phyloP scores from a whole-genome alignment of 345 rosid genomes.

The Lepidium africanum region DNA sequence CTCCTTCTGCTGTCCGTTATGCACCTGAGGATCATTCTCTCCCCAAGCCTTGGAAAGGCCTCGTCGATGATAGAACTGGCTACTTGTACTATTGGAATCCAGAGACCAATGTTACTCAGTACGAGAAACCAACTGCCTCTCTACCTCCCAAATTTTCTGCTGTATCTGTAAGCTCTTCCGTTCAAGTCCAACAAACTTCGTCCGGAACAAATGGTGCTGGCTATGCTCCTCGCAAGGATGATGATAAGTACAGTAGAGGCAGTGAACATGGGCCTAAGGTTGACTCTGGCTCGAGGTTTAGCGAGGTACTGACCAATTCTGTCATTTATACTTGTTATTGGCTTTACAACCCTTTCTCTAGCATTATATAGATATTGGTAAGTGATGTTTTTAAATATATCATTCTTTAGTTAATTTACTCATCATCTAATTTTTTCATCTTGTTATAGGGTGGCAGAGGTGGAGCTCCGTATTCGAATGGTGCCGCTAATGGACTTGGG shows the following conservation, averaged over 20 bases:
- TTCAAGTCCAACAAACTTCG: conserved; percentile 50
- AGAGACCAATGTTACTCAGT: conserved; percentile 89
- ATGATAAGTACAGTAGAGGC: conserved; percentile 40
- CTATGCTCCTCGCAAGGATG: conserved; percentile 41
- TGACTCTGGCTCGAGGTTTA: conserved; percentile 35
- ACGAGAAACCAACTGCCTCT: conserved; percentile 53
- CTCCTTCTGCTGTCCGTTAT: conserved; percentile 49
- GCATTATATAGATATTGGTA: neutral
- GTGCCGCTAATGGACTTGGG: conserved; percentile 37
- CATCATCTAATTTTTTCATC: neutral
- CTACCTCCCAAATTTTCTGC: conserved; percentile 33
- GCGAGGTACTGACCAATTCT: conserved; percentile 39
- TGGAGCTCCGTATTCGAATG: conserved; percentile 29
- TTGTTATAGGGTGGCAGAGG: conserved; percentile 24
- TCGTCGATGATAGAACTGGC: conserved; percentile 88
- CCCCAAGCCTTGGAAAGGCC: conserved; percentile 96
- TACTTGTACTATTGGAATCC: conserved; percentile 97
- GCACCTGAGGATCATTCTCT: conserved; percentile 93
- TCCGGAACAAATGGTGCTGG: conserved; percentile 24
- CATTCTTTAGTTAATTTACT: neutral
- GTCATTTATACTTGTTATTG: neutral
- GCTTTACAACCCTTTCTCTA: neutral
- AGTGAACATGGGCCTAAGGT: conserved; percentile 26
- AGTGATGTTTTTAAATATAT: neutral
- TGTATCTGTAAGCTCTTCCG: conserved; percentile 50